These are phyloP conservation scores for Apostasia shenzhenica DNA, from an alignment of 106 monocot species.

Conservation along the genomic window DNA sequence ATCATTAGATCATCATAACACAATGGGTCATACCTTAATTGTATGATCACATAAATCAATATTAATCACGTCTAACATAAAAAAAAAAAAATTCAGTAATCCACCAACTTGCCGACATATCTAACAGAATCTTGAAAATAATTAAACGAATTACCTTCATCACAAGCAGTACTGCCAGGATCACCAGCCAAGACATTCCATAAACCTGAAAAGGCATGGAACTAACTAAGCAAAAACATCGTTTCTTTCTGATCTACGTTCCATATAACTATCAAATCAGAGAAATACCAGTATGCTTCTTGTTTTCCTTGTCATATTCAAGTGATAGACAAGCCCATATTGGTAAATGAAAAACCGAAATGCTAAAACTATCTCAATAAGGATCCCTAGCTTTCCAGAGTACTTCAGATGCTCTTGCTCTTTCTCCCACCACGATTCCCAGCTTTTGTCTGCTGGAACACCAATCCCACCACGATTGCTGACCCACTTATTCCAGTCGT, in stretches of 20 bases:
- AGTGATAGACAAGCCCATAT: conserved; percentile 93
- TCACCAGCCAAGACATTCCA: conserved; percentile 79
- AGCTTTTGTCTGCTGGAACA: conserved; percentile 74
- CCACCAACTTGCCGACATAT: neutral
- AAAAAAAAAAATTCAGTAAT: neutral
- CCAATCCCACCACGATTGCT: conserved; percentile 93
- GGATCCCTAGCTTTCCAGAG: conserved; percentile 60
- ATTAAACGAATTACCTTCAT: conserved; percentile 57
- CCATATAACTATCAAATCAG: neutral
- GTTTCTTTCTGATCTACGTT: neutral
- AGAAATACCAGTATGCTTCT: conserved; percentile 68
- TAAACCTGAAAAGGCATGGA: conserved; percentile 65
- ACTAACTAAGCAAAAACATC: neutral
- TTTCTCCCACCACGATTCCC: conserved; percentile 98
- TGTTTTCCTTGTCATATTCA: conserved; percentile 51
- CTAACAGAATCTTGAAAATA: neutral
- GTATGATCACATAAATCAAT: too few species aligned
- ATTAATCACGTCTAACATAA: too few species aligned
- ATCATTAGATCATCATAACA: too few species aligned
- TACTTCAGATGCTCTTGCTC: conserved; percentile 85
- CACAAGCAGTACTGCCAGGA: conserved; percentile 57
- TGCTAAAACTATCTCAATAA: conserved; percentile 55
- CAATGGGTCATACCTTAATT: too few species aligned
- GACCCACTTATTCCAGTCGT: conserved; percentile 95
- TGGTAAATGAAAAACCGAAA: conserved; percentile 89